These are phyloP conservation scores for Pythium phragmiticola DNA, from an alignment of 352 stramenopile genomes.

Conservation along the genomic window DNA sequence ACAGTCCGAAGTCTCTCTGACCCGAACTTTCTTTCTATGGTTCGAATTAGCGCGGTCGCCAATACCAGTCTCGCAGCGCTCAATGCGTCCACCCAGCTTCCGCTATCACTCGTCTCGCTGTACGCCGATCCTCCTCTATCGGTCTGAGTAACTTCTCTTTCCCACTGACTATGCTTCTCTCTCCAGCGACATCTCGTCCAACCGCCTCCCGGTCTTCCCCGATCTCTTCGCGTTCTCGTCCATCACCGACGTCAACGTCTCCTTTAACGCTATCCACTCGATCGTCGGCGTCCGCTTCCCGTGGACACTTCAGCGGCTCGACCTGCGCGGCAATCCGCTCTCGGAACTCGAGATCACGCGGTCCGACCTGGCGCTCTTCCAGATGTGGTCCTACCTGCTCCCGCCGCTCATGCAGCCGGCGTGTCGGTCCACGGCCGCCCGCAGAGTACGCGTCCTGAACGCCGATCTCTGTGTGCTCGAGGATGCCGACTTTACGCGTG, in stretches of 20 bases:
- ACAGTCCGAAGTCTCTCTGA: not conserved
- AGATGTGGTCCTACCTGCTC: constrained; percentile 9
- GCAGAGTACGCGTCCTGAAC: constrained; percentile 7
- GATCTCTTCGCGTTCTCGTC: constrained; percentile 18
- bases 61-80: constrained; percentile 14
- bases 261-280: constrained; percentile 12
- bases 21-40: not conserved
- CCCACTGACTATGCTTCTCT: not conserved
- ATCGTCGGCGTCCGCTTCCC: constrained; percentile 23
- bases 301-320: constrained; percentile 27
- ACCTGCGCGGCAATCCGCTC: constrained; percentile 17
- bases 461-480: constrained; percentile 18
- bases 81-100: constrained; percentile 14
- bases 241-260: constrained; percentile 18
- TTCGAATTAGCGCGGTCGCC: not conserved
- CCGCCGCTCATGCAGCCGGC: constrained; percentile 7
- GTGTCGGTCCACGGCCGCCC: not conserved
- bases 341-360: constrained; percentile 21
- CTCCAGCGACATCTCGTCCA: constrained; percentile 17
- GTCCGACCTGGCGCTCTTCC: constrained; percentile 20
- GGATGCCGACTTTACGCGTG: constrained; percentile 13
- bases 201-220: constrained; percentile 14
- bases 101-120: constrained; percentile 6
- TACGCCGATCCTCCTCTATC: not conserved
- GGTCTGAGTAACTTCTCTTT: not conserved